Base-by-base conservation (phyloP, 257 asterid species). In the Solanum stenotomum region DNA sequence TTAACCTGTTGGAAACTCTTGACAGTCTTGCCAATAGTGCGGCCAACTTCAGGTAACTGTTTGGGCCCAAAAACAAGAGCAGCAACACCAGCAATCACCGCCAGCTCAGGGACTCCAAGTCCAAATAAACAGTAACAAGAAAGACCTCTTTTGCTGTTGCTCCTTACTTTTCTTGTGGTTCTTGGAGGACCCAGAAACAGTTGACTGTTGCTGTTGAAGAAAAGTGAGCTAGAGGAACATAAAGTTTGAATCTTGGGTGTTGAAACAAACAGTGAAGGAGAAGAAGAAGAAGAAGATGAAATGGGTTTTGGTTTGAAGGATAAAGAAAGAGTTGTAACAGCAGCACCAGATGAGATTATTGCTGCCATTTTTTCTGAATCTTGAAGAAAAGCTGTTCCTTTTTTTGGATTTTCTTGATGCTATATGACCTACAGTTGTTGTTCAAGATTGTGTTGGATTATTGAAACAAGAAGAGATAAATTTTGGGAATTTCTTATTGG, bases 71-170 rank as follows among this genome's bases (percentile, higher is more conserved):
- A 96, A 76, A 95, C 92, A 78, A 96, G 96, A 70, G 93, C 97
- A 27, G 93, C 91, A 59, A 96, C 98, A 37, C 99, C 98, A 3
- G 92, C 99, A 88, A 96, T 96, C 29, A 96, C 99, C 40, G 79
- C 98, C 84, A 96, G 94, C 91, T 96, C 99, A 49, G 99, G 99
- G 4, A 96, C 96, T 70, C 99, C 99, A 38, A 96, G 98, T 85
- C 99, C 98, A 89, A 96, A 96, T 29, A 96, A 87, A 88, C 95
- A 92, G 85, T 89, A 92, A 70, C 98, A 95, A 68, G 97, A 94
- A 27, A 96, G 67, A 1, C 97, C 94, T 70, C 87, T 92, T 33
- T 72, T 93, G 61, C 67, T 76, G 46, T 52, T 86, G n/a, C 44
- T 82, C 10, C 42, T 88, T 18, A 87, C 85, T 82, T 88, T 89